Conservation (phyloP, 805 yeast genomes). For the Yarrowia alimentaria region DNA sequence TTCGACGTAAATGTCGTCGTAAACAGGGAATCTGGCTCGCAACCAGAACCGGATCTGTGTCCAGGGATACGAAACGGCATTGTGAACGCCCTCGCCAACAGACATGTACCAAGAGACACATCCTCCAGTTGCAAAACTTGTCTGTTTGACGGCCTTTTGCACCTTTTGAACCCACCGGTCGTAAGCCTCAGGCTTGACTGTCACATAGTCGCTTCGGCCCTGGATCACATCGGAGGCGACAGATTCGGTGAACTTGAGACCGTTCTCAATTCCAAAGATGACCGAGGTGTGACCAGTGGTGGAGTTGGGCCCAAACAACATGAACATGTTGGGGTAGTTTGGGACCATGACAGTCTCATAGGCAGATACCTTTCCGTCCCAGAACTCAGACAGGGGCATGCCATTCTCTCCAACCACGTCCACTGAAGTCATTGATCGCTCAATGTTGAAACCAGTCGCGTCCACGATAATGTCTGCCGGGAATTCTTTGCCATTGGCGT, state of each 20-base stretch:
- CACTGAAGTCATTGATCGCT: slow-evolving; percentile 19
- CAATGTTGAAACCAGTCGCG: slow-evolving; percentile 32
- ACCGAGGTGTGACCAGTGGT: slow-evolving; percentile 32
- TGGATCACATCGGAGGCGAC: slow-evolving; percentile 26
- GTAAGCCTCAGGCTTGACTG: slow-evolving; percentile 30
- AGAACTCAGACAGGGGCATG: slow-evolving; percentile 19
- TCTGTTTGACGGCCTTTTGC: slow-evolving; percentile 21
- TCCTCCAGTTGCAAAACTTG: slow-evolving; percentile 30
- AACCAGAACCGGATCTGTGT: slow-evolving; percentile 30
- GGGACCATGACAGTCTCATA: slow-evolving; percentile 31
- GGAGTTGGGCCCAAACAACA: slow-evolving; percentile 31
- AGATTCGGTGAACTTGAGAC: slow-evolving; percentile 29
- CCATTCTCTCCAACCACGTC: slow-evolving; percentile 24
- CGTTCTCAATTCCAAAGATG: slow-evolving; percentile 30
- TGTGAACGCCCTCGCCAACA: slow-evolving; percentile 21
- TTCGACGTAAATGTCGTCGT: slow-evolving; percentile 3
- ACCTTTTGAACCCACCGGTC: slow-evolving; percentile 28
- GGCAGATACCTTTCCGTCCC: slow-evolving; percentile 28
- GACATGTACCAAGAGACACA: slow-evolving; percentile 32
- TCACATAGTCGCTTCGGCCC: slow-evolving; percentile 27
- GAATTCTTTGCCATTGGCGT: slow-evolving; percentile 29
- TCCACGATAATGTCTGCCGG: slow-evolving; percentile 32
- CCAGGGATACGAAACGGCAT: slow-evolving; percentile 31
- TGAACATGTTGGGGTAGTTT: slow-evolving; percentile 31
- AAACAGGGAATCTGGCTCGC: slow-evolving; percentile 19